Percentiles rank a stretch among this genome's conserved stretches.
These are phyloP conservation scores for Xylaria sp. DNA, from an alignment of 2,329 filamentous ascomycete species.

Conservation along the genomic window DNA sequence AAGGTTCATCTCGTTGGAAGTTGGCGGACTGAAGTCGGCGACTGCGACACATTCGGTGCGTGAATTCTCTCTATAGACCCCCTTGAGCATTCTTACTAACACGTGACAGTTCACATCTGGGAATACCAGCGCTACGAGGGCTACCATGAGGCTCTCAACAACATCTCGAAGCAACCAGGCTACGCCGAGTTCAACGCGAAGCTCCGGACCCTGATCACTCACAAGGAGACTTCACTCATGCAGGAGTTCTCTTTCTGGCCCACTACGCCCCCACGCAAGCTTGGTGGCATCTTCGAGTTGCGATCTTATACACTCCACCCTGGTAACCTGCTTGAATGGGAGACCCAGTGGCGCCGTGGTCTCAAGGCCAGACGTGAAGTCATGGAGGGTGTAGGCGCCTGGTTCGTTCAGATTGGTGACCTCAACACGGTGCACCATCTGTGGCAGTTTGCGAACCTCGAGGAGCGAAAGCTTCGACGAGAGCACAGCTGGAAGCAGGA, in stretches of 20 bases:
- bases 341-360: constrained; percentile 93
- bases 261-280: constrained; percentile 79
- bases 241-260: constrained; percentile 99
- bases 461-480: constrained; percentile 82
- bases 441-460: constrained; percentile 96
- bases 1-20: constrained; percentile 95
- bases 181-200: constrained; percentile 78
- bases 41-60: constrained; percentile 78
- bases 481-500: constrained; percentile 95
- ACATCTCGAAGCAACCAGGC: constrained; percentile 75
- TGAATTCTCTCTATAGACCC: neutral
- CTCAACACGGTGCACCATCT: constrained; percentile 96
- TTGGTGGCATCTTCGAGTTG: constrained; percentile 92
- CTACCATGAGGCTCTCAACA: constrained; percentile 86
- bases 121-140: constrained; percentile 97
- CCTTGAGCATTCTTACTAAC: constrained; percentile 11
- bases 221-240: constrained; percentile 89
- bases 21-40: constrained; percentile 96
- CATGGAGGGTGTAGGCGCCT: constrained; percentile 97
- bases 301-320: constrained; percentile 95
- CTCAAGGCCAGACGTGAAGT: constrained; percentile 87
- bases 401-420: constrained; percentile 98
- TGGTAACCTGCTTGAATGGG: constrained; percentile 95
- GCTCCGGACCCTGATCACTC: constrained; percentile 77
- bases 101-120: constrained; percentile 84